A percentile compares a stretch with the other conserved stretches of the same genome.
Evolutionary conservation across 352 stramenopile species (phyloP).

Genomic region (Phytophthora pinifolia): DNA sequence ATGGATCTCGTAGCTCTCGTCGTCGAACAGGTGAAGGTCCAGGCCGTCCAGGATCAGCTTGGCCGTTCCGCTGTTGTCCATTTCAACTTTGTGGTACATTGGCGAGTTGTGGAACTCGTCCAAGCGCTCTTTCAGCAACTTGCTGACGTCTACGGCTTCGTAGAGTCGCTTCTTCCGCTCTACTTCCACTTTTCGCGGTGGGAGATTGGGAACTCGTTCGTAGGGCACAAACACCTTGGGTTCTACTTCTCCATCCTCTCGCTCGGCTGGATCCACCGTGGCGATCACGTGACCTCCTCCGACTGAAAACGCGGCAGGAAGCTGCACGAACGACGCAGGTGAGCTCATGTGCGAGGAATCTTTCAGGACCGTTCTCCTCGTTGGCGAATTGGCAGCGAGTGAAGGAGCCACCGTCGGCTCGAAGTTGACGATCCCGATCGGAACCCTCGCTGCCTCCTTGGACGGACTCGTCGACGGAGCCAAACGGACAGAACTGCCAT

Average conservation of each 20-base stretch:
- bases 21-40: slow-evolving; percentile 73
- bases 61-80: slow-evolving; percentile 49
- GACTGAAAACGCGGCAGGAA: slow-evolving; percentile 44
- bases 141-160: slow-evolving; percentile 45
- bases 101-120: slow-evolving; percentile 34
- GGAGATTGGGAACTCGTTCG: slow-evolving; percentile 48
- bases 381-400: slow-evolving; percentile 26
- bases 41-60: slow-evolving; percentile 62
- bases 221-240: slow-evolving; percentile 77
- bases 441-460: slow-evolving; percentile 36
- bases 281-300: slow-evolving; percentile 45
- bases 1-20: slow-evolving; percentile 80
- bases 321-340: slow-evolving; percentile 41
- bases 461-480: slow-evolving; percentile 61
- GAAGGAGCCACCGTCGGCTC: slow-evolving; percentile 39
- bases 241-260: slow-evolving; percentile 59
- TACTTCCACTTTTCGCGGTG: slow-evolving; percentile 68
- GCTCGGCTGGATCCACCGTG: slow-evolving; percentile 39
- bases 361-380: slow-evolving; percentile 34
- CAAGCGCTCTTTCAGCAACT: slow-evolving; percentile 52
- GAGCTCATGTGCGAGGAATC: slow-evolving; percentile 42
- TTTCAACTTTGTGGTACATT: slow-evolving; percentile 40
- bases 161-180: slow-evolving; percentile 68
- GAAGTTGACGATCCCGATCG: slow-evolving; percentile 59
- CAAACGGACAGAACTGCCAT: slow-evolving; percentile 28